Conservation (phyloP, 2,329 filamentous ascomycete species). For the Pseudogymnoascus sp. region DNA sequence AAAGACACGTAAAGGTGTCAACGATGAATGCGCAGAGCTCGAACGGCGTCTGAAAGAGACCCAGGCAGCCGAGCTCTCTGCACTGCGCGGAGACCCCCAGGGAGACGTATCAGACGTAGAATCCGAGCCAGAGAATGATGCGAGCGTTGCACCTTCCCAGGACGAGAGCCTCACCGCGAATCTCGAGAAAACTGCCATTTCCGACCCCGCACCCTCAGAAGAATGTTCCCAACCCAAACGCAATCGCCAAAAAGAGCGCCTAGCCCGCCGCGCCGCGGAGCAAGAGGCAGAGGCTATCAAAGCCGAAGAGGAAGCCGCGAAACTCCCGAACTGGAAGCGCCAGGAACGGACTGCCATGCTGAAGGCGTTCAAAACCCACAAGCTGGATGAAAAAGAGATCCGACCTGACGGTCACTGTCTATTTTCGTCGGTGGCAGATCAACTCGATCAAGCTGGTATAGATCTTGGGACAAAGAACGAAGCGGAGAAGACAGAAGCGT, state of each 20-base stretch:
- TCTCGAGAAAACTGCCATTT: conserved; percentile 18
- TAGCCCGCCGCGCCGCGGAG: conserved; percentile 83
- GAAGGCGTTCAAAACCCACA: conserved; percentile 51
- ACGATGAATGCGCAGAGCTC: conserved; percentile 64
- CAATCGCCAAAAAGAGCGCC: conserved; percentile 83
- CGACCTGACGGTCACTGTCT: conserved; percentile 89
- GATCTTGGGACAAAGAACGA: conserved; percentile 29
- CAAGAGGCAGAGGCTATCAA: conserved; percentile 58
- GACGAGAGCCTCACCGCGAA: conserved; percentile 15
- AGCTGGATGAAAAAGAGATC: conserved; percentile 68
- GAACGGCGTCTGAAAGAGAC: conserved; percentile 58
- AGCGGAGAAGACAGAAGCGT: conserved; percentile 27
- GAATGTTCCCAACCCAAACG: conserved; percentile 44
- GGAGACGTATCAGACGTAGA: conserved; percentile 7
- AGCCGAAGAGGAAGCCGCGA: conserved; percentile 67
- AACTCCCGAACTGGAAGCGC: conserved; percentile 63
- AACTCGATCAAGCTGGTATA: conserved; percentile 51
- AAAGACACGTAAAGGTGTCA: conserved; percentile 67
- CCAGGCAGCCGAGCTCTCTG: conserved; percentile 53
- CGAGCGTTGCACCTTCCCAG: conserved; percentile 9
- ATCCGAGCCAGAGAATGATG: not conserved
- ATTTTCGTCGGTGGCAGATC: conserved; percentile 84
- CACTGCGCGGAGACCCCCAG: conserved; percentile 26
- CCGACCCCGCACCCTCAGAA: conserved; percentile 17
- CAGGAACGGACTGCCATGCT: conserved; percentile 65